Conservation (phyloP, 2,329 filamentous ascomycete genomes). For the Alternaria triticina region DNA sequence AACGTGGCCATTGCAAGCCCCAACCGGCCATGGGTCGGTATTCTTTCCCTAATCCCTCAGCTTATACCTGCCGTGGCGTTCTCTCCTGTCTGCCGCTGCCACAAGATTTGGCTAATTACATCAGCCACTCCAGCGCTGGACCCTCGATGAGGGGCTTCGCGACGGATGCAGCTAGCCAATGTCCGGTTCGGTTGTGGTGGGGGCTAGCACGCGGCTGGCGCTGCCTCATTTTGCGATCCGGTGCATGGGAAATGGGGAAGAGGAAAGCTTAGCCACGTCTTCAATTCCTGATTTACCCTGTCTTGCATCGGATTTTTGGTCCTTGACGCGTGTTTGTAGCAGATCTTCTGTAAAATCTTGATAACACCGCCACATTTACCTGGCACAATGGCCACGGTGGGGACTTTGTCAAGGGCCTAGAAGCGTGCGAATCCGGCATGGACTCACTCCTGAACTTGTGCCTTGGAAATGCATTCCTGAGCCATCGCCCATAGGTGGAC, state of each 20-base stretch:
- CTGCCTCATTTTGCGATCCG: conserved; percentile 35
- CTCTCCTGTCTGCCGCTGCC: conserved; percentile 13
- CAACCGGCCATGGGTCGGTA: conserved; percentile 9
- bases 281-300: conserved; percentile 29
- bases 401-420: conserved; percentile 20
- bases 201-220: conserved; percentile 20
- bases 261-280: conserved; percentile 31
- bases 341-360: conserved; percentile 2
- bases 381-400: conserved; percentile 8
- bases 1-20: conserved; percentile 2
- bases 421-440: conserved; percentile 13
- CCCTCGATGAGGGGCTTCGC: conserved; percentile 3
- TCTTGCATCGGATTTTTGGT: conserved; percentile 8
- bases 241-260: conserved; percentile 28
- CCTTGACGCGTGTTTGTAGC: conserved; percentile 7
- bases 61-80: conserved; percentile 8
- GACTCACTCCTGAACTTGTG: not conserved
- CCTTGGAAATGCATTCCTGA: conserved; percentile 17
- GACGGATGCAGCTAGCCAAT: conserved; percentile 13
- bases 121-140: conserved; percentile 13
- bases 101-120: conserved; percentile 22
- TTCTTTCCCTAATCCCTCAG: conserved; percentile 2
- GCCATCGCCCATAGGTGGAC: conserved; percentile 15
- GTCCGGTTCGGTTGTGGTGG: conserved; percentile 16
- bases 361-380: conserved; percentile 25